Base-by-base conservation (phyloP, 257 asterid genomes). In the Capsicum pubescens region DNA sequence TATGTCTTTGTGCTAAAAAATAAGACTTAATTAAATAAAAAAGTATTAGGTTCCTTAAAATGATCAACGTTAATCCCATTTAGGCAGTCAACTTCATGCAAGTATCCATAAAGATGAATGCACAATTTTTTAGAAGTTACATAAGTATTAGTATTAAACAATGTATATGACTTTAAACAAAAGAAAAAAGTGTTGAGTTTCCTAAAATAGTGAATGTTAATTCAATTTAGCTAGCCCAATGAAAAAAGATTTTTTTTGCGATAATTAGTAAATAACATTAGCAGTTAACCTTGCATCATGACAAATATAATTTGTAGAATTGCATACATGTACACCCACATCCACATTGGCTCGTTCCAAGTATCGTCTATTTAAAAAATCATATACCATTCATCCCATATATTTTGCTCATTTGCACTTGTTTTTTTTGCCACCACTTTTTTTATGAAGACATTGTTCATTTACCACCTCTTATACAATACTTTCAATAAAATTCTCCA, bases 1-100 rank as follows among this genome's bases (percentile, higher is more conserved):
- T 35, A 67, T 35, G 74, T 35, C 14, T 67, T 0, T 67, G 50
- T 12, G 19, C 71, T 13, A 67, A 3, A 35, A 35, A 67, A 67
- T 35, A 67, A 67, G 19, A 13, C n/a, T 26, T 26, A 32, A 66
- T 32, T 35, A 63, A 63, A 63, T 63, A 14, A 63, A 63, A 63
- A 63, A 35, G 26, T 21, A 39, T 39, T 63, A 32, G 3, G 46
- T 14, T 66, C 46, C 72, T 32, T 32, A 32, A 66, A 66, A 66
- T 32, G 72, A 66, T 66, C 48, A 66, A 66, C 35, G 48, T 35
- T 66, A 66, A 32, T 66, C 46, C 72, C 72, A 66, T 66, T 66
- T 32, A 66, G 72, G 46, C 13, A 66, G 72, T 32, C 72, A 26
- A 66, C 14, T 66, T 66, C 14, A n/a, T 5, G 4, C 0, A 7